Evolutionary conservation across 139 green algal species (phyloP).

Genomic region (Bryopsis sp.): DNA sequence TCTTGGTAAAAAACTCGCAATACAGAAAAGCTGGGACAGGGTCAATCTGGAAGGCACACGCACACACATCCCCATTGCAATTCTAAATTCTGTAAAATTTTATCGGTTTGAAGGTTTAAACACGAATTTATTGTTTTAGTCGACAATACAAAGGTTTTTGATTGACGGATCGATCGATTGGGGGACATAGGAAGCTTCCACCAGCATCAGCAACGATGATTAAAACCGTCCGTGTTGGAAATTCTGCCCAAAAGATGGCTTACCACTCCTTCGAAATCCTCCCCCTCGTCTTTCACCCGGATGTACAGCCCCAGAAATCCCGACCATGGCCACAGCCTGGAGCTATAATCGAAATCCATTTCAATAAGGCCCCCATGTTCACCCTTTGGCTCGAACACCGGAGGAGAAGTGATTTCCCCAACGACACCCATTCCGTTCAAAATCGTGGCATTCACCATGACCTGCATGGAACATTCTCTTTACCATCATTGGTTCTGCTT

Average conservation of each 20-base stretch:
- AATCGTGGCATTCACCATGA: constrained; percentile 94
- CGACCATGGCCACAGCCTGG: constrained; percentile 91
- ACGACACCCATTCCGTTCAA: constrained; percentile 89
- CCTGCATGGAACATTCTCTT: constrained; percentile 66
- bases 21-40: no score
- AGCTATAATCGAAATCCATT: constrained; percentile 68
- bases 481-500: no score
- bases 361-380: constrained; percentile 63
- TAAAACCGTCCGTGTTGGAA: no score
- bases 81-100: no score
- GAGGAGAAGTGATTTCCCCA: constrained; percentile 50
- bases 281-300: constrained; percentile 43
- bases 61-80: no score
- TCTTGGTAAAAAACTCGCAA: no score
- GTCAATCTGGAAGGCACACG: no score
- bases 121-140: no score
- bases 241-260: no score
- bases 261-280: constrained; percentile 1
- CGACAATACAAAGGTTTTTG: no score
- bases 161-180: neutral
- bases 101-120: no score
- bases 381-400: constrained; percentile 46
- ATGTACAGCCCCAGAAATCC: constrained; percentile 88
- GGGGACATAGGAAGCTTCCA: neutral
- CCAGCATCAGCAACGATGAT: no score